Conservation (phyloP, 495 filamentous ascomycete genomes). For the Xylaria scruposa region DNA sequence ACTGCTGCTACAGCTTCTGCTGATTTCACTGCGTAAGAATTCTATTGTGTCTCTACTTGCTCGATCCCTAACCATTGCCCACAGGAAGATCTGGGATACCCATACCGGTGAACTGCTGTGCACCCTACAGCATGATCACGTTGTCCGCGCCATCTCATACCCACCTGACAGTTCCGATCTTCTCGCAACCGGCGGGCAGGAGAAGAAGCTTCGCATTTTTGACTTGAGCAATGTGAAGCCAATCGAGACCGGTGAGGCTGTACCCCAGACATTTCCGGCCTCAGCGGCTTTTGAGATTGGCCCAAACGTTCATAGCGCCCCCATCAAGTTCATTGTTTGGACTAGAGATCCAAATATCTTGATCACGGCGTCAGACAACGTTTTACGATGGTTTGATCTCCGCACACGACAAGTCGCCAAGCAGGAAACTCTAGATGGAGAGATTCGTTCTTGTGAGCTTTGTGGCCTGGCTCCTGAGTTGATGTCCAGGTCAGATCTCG, state of each 20-base stretch:
- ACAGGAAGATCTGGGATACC: constrained; percentile 94
- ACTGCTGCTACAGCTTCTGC: constrained; percentile 92
- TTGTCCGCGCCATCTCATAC: constrained; percentile 92
- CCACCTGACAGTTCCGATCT: constrained; percentile 79
- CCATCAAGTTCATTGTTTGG: constrained; percentile 96
- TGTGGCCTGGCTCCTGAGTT: constrained; percentile 59
- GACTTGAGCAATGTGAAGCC: constrained; percentile 68
- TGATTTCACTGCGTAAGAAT: constrained; percentile 88
- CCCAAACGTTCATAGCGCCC: constrained; percentile 76
- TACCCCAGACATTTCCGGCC: constrained; percentile 43
- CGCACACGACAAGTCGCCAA: constrained; percentile 72
- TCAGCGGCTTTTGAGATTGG: constrained; percentile 82
- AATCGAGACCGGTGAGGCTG: constrained; percentile 28
- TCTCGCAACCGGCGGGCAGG: constrained; percentile 86
- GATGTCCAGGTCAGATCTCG: constrained; percentile 54
- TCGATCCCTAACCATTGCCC: constrained; percentile 20
- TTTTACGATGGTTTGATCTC: constrained; percentile 93
- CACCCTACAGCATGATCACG: constrained; percentile 89
- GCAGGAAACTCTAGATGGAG: constrained; percentile 76
- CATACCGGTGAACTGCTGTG: constrained; percentile 89
- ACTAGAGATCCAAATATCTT: constrained; percentile 83
- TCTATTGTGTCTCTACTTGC: not conserved
- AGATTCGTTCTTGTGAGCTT: constrained; percentile 89
- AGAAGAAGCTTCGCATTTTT: constrained; percentile 96
- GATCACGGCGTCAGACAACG: constrained; percentile 89